Base-by-base conservation (phyloP, 2,329 filamentous ascomycete species). In the Monilinia vaccinii-corymbosi region DNA sequence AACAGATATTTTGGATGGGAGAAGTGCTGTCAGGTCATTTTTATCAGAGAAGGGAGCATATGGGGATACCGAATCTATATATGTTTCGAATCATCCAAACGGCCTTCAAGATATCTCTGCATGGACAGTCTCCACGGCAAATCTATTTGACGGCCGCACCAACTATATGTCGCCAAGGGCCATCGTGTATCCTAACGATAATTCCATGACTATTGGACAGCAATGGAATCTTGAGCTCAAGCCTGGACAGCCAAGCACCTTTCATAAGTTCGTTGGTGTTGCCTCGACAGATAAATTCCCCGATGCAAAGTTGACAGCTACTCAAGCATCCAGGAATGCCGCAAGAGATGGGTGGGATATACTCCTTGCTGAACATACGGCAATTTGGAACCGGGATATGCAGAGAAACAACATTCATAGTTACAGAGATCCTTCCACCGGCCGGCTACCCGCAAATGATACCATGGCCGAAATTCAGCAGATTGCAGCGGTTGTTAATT, bases 211-310 rank as follows among this genome's bases (percentile, higher is more conserved):
- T 0, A 80, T 86, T 65, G 82, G 81, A 3, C 82, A 86, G 64
- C 75, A 78, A 16, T 76, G 81, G 52, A 68, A 74, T 21, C 74
- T 84, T 9, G 72, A 72, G 1, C 73, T 88, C 11, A 71, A 70
- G 16, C 77, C 78, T 1, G 79, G 80, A 0, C 67, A 79, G 62
- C 77, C 78, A 0, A 74, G 79, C 7, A 79, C 75, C 1, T 69
- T 89, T 34, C 78, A 76, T 25, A 88, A 88, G 65, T 87, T 78
- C 63, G 75, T 88, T 28, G 85, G 85, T 36, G 78, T 77, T 55
- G 84, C 85, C 18, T 85, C 84, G 5, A 78, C 78, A 0, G 85
- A 87, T 70, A 83, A 81, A 0, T 87, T 86, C 66, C 64, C 72
- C 0, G 71, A 83, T 61, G 79, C 83, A 1, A 71, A 79, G 56